Evolutionary conservation across 2,329 filamentous ascomycete genomes (phyloP), one percentile per base, ranked within the genome.

Genomic region (Neonectria ditissima): DNA sequence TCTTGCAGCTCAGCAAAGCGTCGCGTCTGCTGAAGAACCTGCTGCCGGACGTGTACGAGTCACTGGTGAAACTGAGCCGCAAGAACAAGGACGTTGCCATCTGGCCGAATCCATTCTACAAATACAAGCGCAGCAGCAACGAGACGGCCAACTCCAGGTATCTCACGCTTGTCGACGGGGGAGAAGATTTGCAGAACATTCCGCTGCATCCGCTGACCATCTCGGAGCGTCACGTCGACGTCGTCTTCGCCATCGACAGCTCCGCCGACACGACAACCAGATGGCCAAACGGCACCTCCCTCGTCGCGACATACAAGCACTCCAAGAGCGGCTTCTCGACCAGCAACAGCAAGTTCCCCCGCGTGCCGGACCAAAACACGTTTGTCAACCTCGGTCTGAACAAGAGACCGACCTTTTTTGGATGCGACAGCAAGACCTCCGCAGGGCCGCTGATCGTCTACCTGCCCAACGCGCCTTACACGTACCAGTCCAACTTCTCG

Each of bases 221-320:
- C 72, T 90, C 91, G 0, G 74, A 81, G n/a, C 89, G 92, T 44
- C 74, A 84, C 16, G 87, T 96, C 39, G 93, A 96, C 74, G 90
- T 94, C 34, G 91, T 96, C 74, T 94, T 95, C 73, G 92, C 92
- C 2, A 81, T 94, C 45, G 93, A 96, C 75, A 89, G 88, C 4
- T 93, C 91, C 1, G 92, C 91, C 2, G 92, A 96, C 75, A 93
- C 88, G 0, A 78, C 76, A 1, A 83, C 83, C 52, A 84, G 81
- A 77, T 96, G 91, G 91, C 92, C 92, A 24, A 94, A 95, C 74
- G 93, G 92, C 22, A 91, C 91, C 0, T 82, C 91, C 0, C 80
- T 95, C 2, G 86, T 93, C 1, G 90, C 91, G 3, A 93, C 91
- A 1, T 95, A 93, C 75, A 79, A 90, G 68, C 90, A 92, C 51